These are phyloP conservation scores for Leccinum obscurum DNA, from an alignment of 768 basidiomycete species.

Conservation along the genomic window DNA sequence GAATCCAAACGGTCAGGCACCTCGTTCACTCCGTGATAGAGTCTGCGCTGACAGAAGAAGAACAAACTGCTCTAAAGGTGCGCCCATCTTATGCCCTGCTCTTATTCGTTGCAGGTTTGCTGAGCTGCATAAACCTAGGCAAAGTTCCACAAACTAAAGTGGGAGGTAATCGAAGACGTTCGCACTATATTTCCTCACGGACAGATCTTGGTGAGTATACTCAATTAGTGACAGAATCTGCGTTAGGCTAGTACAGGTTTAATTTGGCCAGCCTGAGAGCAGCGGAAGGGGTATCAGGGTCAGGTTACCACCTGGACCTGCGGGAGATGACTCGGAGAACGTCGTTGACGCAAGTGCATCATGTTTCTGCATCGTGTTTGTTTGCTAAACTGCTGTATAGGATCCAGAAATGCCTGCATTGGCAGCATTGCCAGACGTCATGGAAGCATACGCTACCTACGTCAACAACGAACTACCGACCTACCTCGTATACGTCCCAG, in stretches of 20 bases:
- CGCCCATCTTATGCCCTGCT: neutral
- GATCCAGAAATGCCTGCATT: constrained; percentile 8
- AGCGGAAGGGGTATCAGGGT: constrained; percentile 17
- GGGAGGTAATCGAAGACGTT: constrained; percentile 30
- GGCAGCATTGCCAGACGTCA: constrained; percentile 25
- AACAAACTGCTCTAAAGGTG: constrained; percentile 25
- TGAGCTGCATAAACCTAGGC: constrained; percentile 13
- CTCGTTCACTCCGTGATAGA: constrained; percentile 24
- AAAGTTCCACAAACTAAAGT: constrained; percentile 31
- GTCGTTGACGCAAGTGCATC: constrained; percentile 12
- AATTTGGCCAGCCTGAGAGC: too few relatives aligned
- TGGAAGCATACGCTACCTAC: constrained; percentile 18
- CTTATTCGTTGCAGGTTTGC: neutral
- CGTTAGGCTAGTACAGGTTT: neutral
- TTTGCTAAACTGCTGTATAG: constrained; percentile 10
- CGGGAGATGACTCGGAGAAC: neutral
- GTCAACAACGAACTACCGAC: constrained; percentile 33
- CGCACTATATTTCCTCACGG: constrained; percentile 30
- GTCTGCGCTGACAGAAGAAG: constrained; percentile 21
- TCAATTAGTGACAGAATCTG: neutral
- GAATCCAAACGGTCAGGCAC: constrained; percentile 1
- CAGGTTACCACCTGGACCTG: constrained; percentile 20
- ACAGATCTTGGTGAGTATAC: constrained; percentile 25
- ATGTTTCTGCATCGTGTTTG: neutral
- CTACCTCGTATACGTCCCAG: constrained; percentile 29